A percentile compares a stretch with the other conserved stretches of the same genome.
These are phyloP conservation scores for Heterobasidion parviporum DNA, from an alignment of 1,284 basidiomycete genomes.

Conservation along the genomic window DNA sequence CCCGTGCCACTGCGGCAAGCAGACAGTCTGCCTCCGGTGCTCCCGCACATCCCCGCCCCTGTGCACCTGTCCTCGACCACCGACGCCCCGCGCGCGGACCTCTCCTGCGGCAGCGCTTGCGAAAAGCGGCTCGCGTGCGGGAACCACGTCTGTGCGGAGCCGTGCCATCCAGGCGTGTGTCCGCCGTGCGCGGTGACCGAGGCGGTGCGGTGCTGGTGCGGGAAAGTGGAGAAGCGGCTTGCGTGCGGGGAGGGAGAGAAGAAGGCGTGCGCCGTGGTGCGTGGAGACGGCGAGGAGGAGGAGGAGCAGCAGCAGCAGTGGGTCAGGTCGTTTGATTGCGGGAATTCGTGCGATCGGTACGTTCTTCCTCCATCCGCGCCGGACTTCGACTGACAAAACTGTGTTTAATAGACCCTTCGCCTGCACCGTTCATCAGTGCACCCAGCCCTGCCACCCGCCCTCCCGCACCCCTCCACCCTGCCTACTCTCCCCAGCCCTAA, in stretches of 20 bases:
- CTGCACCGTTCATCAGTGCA: constrained; percentile 54
- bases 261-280: constrained; percentile 17
- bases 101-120: neutral
- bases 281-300: constrained; percentile 8
- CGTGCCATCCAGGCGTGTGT: constrained; percentile 77
- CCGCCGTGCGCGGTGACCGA: constrained; percentile 51
- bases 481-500: constrained; percentile 63
- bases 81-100: neutral
- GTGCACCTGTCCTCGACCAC: constrained; percentile 52
- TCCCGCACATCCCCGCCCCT: neutral
- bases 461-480: constrained; percentile 71
- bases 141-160: constrained; percentile 72
- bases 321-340: constrained; percentile 68
- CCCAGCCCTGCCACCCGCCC: constrained; percentile 77
- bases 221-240: constrained; percentile 51
- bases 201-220: constrained; percentile 67
- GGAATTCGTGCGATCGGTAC: constrained; percentile 43
- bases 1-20: constrained; percentile 63
- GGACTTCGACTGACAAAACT: constrained; percentile 59
- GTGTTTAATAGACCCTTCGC: constrained; percentile 63
- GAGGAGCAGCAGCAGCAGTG: constrained; percentile 34
- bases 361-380: constrained; percentile 59
- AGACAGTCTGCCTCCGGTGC: constrained; percentile 47
- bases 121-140: constrained; percentile 55
- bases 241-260: constrained; percentile 53